These are phyloP conservation scores for Aegilops umbellulata DNA, from an alignment of 176 grass and related monocot genomes.

Conservation along the genomic window DNA sequence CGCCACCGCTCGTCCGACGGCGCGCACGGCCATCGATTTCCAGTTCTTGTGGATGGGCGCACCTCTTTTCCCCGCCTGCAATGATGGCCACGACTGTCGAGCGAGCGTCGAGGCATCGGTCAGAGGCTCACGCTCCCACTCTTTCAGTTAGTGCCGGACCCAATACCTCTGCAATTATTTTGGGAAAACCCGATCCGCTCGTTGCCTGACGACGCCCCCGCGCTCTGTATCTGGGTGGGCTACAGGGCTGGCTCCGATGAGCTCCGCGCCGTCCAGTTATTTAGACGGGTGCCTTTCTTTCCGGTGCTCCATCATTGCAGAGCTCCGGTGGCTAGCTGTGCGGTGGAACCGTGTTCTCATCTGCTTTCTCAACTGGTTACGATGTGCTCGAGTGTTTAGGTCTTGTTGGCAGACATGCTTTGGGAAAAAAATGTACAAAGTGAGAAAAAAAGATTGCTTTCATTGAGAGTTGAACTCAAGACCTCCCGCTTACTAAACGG, in stretches of 20 bases:
- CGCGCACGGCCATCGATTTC: background rate
- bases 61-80: background rate
- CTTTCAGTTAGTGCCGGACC: slow-evolving; percentile 29
- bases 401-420: background rate
- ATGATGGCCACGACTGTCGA: slow-evolving; percentile 6
- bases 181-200: background rate
- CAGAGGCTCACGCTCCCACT: background rate
- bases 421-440: background rate
- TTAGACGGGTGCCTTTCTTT: background rate
- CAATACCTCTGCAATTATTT: slow-evolving; percentile 27
- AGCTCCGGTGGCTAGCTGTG: background rate
- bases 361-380: background rate
- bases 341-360: background rate
- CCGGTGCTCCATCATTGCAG: slow-evolving; percentile 21
- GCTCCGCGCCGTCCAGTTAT: slow-evolving; percentile 3
- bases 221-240: background rate
- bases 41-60: background rate
- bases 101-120: background rate
- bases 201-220: background rate
- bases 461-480: slow-evolving; percentile 89
- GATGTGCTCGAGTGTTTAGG: background rate
- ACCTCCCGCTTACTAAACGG: slow-evolving; percentile 96
- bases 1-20: background rate
- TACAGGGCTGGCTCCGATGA: background rate
- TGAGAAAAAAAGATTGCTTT: slow-evolving; percentile 17